A percentile compares a stretch with the other conserved stretches of the same genome.
Conservation (phyloP, 345 rosid species). For the Euphorbia peplus region DNA sequence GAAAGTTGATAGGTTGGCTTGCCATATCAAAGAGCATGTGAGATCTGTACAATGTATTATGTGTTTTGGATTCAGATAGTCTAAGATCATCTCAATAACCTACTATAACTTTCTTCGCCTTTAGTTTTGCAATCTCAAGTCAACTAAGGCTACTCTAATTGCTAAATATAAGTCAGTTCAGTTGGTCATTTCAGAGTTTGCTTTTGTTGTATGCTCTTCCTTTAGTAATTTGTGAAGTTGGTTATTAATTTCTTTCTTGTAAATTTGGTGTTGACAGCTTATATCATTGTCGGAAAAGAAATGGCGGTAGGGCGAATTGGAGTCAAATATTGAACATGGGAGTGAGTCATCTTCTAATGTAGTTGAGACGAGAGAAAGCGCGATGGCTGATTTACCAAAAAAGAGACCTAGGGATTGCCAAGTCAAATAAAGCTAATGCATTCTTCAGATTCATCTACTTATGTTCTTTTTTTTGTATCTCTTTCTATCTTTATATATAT, state of each 20-base stretch:
- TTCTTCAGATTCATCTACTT: constrained; percentile 11
- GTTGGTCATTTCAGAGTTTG: too few species aligned
- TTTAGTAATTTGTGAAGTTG: neutral
- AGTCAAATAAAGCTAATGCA: constrained; percentile 12
- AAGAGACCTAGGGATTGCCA: neutral
- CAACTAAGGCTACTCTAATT: constrained; percentile 3
- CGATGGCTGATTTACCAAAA: constrained; percentile 13
- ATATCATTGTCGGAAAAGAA: constrained; percentile 51
- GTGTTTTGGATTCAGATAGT: too few species aligned
- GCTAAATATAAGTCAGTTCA: too few species aligned
- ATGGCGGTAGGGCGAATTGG: constrained; percentile 17
- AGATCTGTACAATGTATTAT: neutral
- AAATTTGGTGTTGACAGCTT: constrained; percentile 40
- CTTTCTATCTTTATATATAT: neutral
- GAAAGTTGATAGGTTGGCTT: neutral
- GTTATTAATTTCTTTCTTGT: neutral
- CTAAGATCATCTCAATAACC: too few species aligned
- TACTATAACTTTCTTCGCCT: neutral
- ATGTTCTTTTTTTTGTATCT: constrained; percentile 17
- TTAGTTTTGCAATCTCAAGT: neutral
- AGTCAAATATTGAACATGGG: constrained; percentile 6
- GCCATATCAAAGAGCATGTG: neutral
- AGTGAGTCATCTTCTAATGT: neutral
- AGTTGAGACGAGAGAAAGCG: neutral
- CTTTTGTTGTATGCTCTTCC: too few species aligned